Evolutionary conservation across 2,329 filamentous ascomycete genomes (phyloP).

Genomic region (Sporothrix dimorphospora): DNA sequence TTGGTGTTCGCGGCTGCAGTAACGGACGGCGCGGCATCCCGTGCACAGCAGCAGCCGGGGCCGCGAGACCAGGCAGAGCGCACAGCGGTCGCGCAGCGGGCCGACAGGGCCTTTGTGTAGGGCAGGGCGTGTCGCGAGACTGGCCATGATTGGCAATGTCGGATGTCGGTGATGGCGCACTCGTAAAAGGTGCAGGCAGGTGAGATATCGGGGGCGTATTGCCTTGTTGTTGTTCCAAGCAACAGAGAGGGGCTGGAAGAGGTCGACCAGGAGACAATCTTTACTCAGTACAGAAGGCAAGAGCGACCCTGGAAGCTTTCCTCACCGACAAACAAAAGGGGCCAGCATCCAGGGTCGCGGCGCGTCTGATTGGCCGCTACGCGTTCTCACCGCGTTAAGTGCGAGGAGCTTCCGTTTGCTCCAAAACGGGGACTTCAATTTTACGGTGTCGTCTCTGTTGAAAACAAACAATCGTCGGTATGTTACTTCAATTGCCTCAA

Average conservation of each 20-base stretch:
- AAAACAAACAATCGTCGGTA: too few relatives aligned
- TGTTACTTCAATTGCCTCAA: too few relatives aligned
- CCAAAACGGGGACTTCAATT: too few relatives aligned
- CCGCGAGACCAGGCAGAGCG: not conserved
- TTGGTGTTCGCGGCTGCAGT: slow-evolving; percentile 38
- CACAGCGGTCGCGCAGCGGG: slow-evolving; percentile 3
- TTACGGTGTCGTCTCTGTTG: too few relatives aligned
- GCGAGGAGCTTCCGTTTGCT: not conserved
- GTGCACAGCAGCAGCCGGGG: slow-evolving; percentile 34
- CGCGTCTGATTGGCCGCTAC: not conserved
- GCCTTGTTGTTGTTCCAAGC: not conserved
- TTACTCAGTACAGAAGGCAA: not conserved
- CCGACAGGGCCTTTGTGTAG: slow-evolving; percentile 3
- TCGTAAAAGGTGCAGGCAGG: not conserved
- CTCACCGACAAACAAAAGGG: not conserved
- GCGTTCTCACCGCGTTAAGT: not conserved
- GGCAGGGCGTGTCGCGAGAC: not conserved
- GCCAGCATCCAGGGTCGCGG: not conserved
- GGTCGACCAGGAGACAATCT: not conserved
- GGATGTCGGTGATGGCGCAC: not conserved
- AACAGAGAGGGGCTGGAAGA: not conserved
- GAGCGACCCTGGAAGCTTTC: not conserved
- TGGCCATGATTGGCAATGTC: not conserved
- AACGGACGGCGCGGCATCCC: slow-evolving; percentile 37
- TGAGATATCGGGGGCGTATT: not conserved